Percentiles rank a stretch among this genome's conserved stretches.
phyloP scores from a whole-genome alignment of 805 yeast genomes.

The Metschnikowia similis region DNA sequence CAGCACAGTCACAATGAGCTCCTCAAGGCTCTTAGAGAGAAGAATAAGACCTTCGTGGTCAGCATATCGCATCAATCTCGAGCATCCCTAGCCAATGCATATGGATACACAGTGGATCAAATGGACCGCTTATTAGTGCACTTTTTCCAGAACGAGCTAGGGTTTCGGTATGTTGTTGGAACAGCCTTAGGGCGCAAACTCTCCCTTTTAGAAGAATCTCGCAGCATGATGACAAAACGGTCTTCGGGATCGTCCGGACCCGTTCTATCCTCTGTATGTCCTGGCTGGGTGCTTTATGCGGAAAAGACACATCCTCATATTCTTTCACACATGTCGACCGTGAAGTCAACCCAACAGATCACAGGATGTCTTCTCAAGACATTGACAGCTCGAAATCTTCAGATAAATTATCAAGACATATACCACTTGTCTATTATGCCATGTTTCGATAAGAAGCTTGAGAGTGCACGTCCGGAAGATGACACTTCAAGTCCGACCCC shows the following conservation, averaged over 20 bases:
- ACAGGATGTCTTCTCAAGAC: conserved; percentile 76
- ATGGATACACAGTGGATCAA: conserved; percentile 44
- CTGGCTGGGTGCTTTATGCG: conserved; percentile 95
- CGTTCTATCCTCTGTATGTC: conserved; percentile 71
- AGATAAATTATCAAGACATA: conserved; percentile 35
- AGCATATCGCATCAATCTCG: conserved; percentile 85
- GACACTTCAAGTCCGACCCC: conserved; percentile 7
- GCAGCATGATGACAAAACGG: conserved; percentile 7
- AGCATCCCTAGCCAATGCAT: conserved; percentile 73
- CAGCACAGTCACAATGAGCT: conserved; percentile 85
- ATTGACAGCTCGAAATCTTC: conserved; percentile 31
- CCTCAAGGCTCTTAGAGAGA: conserved; percentile 48
- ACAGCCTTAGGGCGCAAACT: conserved; percentile 76
- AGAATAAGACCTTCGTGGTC: conserved; percentile 49
- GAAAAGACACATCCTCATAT: conserved; percentile 93
- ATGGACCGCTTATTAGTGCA: conserved; percentile 60
- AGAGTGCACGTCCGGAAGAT: conserved; percentile 79
- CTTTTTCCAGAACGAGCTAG: conserved; percentile 56
- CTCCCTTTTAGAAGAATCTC: conserved; percentile 45
- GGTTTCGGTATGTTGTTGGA: conserved; percentile 75
- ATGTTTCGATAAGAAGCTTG: conserved; percentile 93
- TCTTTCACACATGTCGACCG: conserved; percentile 62
- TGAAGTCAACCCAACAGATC: conserved; percentile 90
- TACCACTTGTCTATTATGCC: conserved; percentile 93
- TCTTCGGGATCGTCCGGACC: conserved; percentile 36